Percentiles rank a stretch among this genome's conserved stretches.
Evolutionary conservation across 805 yeast species (phyloP).

Genomic region (Sugiyamaella boreocaroliniensis): DNA sequence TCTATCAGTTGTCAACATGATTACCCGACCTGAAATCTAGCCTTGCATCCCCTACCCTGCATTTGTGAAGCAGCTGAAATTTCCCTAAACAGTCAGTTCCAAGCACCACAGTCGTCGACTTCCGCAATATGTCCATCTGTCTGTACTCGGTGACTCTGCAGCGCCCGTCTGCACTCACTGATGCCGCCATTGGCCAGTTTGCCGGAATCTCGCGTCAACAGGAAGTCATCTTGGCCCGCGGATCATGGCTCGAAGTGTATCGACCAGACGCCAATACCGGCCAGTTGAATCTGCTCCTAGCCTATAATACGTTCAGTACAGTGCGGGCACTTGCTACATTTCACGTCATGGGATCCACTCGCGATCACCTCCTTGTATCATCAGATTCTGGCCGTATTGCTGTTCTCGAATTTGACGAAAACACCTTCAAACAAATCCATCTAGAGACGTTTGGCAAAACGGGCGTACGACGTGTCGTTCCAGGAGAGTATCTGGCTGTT

Average conservation of each 20-base stretch:
- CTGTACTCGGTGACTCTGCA: constrained; percentile 70
- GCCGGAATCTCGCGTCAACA: constrained; percentile 47
- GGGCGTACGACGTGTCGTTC: constrained; percentile 67
- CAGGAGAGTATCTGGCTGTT: constrained; percentile 63
- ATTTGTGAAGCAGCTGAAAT: background rate
- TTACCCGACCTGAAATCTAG: background rate
- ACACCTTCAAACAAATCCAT: constrained; percentile 39
- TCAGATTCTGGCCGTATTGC: constrained; percentile 75
- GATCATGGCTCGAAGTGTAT: constrained; percentile 49
- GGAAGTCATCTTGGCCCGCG: constrained; percentile 54
- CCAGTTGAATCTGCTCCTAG: constrained; percentile 37
- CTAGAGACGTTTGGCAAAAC: constrained; percentile 64
- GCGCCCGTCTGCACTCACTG: constrained; percentile 47
- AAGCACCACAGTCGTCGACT: no score
- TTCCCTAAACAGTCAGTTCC: background rate
- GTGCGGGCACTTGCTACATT: constrained; percentile 49
- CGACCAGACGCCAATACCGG: constrained; percentile 52
- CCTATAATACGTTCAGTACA: constrained; percentile 50
- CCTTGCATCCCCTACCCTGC: background rate
- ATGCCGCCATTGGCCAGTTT: constrained; percentile 64
- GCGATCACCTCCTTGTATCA: constrained; percentile 57
- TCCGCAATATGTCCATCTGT: constrained; percentile 3
- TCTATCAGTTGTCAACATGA: no score
- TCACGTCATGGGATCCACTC: constrained; percentile 45
- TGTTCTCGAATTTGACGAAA: constrained; percentile 42